A percentile compares a stretch with the other conserved stretches of the same genome.
phyloP scores from a whole-genome alignment of 768 basidiomycete genomes.

The Tremella mesenterica region DNA sequence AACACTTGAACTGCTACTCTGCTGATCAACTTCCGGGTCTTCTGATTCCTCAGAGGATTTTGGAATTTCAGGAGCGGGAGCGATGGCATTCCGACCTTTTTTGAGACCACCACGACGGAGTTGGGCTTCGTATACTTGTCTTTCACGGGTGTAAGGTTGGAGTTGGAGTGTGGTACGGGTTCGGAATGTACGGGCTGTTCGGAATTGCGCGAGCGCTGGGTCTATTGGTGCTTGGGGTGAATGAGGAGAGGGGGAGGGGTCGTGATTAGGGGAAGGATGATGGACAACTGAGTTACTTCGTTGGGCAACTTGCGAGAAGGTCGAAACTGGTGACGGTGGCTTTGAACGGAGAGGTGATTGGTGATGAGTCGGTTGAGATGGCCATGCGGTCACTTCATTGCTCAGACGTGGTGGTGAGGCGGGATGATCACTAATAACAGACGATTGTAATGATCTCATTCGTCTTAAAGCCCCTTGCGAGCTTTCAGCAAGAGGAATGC shows the following conservation, averaged over 20 bases:
- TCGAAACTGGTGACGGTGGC: background rate
- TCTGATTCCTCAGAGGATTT: slow-evolving; percentile 19
- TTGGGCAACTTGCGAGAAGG: background rate
- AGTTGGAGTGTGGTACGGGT: slow-evolving; percentile 39
- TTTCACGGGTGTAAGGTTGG: slow-evolving; percentile 41
- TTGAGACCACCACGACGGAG: slow-evolving; percentile 36
- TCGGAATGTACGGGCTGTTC: slow-evolving; percentile 34
- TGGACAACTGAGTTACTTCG: background rate
- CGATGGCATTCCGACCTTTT: slow-evolving; percentile 22
- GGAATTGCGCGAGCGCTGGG: slow-evolving; percentile 24
- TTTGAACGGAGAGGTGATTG: background rate
- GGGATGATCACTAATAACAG: too few relatives aligned
- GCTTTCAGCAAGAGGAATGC: too few relatives aligned
- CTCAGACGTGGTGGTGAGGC: too few relatives aligned
- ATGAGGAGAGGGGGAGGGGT: background rate
- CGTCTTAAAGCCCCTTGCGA: too few relatives aligned
- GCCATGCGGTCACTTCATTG: too few relatives aligned
- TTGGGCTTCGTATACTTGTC: slow-evolving; percentile 36
- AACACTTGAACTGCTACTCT: slow-evolving; percentile 7
- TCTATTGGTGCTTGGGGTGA: slow-evolving; percentile 12
- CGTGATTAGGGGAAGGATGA: background rate
- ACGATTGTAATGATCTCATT: too few relatives aligned
- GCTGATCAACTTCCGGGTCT: slow-evolving; percentile 11
- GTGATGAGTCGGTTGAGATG: too few relatives aligned
- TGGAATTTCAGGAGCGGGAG: slow-evolving; percentile 15